Evolutionary conservation across 2,329 filamentous ascomycete species (phyloP), one percentile per base, ranked within the genome.

Genomic region (Teratosphaeria zuluensis): DNA sequence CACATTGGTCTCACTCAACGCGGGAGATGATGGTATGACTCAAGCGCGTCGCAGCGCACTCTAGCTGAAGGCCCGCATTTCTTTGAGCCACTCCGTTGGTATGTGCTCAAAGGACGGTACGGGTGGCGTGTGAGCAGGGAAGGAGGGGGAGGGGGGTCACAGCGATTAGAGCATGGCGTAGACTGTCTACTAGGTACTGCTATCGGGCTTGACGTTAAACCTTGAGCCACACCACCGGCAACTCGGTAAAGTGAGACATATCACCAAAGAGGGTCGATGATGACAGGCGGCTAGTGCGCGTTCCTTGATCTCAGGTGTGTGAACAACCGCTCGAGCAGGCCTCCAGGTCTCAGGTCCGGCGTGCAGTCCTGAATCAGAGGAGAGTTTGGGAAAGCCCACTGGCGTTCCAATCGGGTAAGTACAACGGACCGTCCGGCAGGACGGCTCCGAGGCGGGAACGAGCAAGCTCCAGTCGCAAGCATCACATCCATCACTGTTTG

Each of bases 1-100:
- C 54, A 55, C 54, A 35, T 55, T 42, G 54, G 54, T 55, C 54
- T 55, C 54, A 55, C 54, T 55, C 35, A 31, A 35, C 14, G 19
- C 28, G 52, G 52, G 52, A 53, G 19, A 55, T 55, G 54, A 55
- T 46, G 24, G 12, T 30, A 35, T 55, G 54, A 55, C 54, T 55
- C 54, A 55, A 31, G 52, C 28, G 19, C 32, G 14, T 35, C 28
- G 35, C 35, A 16, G 11, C 35, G 12, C n/a, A 5, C 52, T 16
- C 21, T 16, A 31, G 14, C 52, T 53, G 52, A 53, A 35, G 32
- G 52, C 14, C 28, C 52, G 28, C 52, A 35, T 31, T 53, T 53
- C 52, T 53, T 53, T 53, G 52, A 53, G 52, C 52, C 52, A 53
- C 28, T 31, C 52, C 16, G 52, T 12, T 21, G 52, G 28, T 31